Evolutionary conservation across 1,284 basidiomycete genomes (phyloP).

Genomic region (Marasmius tenuissimus): DNA sequence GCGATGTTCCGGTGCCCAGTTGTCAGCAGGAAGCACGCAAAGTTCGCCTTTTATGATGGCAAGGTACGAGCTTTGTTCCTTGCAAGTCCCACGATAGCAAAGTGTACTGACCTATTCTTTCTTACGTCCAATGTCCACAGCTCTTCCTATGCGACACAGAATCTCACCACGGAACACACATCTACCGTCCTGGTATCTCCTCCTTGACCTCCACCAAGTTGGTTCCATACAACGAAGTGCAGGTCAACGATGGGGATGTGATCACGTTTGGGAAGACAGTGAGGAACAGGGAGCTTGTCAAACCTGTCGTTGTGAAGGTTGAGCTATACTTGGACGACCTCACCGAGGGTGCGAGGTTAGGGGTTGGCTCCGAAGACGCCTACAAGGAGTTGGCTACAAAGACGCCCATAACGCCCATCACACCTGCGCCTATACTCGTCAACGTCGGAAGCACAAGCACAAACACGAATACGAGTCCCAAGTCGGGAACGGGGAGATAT

Average conservation of each 20-base stretch:
- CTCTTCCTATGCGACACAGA: conserved; percentile 57
- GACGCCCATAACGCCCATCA: conserved; percentile 25
- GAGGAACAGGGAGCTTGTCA: conserved; percentile 53
- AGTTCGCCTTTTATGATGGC: conserved; percentile 60
- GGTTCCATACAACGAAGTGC: conserved; percentile 43
- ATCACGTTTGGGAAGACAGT: conserved; percentile 76
- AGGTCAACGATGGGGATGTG: conserved; percentile 61
- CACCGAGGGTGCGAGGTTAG: conserved; percentile 1
- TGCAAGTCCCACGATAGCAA: background rate
- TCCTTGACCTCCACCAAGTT: conserved; percentile 44
- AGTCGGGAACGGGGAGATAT: conserved; percentile 7
- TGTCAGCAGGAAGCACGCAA: conserved; percentile 65
- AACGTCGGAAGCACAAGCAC: conserved; percentile 26
- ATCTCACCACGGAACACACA: conserved; percentile 65
- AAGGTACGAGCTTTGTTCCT: conserved; percentile 39
- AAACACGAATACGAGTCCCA: conserved; percentile 8
- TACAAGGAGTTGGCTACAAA: too few species aligned
- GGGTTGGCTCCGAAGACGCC: too few species aligned
- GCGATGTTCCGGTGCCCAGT: conserved; percentile 64
- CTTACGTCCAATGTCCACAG: conserved; percentile 26
- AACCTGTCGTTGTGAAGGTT: conserved; percentile 58
- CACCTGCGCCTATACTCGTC: conserved; percentile 23
- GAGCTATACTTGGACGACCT: conserved; percentile 45
- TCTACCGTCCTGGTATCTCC: conserved; percentile 40
- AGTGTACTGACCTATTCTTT: background rate